Base-by-base conservation (phyloP, 768 basidiomycete genomes). In the Calocybe gangraenosa region DNA sequence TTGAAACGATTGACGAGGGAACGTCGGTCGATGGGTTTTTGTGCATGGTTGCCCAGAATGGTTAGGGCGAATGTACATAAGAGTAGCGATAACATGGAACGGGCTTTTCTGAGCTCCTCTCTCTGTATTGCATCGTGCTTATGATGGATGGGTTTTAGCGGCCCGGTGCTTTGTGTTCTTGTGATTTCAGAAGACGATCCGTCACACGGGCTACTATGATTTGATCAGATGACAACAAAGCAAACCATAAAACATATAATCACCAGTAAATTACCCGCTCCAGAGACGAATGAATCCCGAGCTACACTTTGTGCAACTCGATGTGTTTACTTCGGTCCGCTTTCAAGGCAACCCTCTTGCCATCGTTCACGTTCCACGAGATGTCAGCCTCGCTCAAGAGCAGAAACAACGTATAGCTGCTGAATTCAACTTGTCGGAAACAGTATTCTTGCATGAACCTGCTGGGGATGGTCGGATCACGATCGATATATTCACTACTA, bases 341-440 rank as follows among this genome's bases (percentile, higher is more conserved):
- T 73, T 64, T 52, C 41, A 62, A 2, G 71, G 73, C 7, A 74
- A 75, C 42, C 72, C 72, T 3, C 65, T 74, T 1, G 74, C 73
- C 0, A 66, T 74, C 48, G 70, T 73, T 9, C 63, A 61, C 35
- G 54, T 72, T 22, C 68, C 70, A 0, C 50, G 50, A 15, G 45
- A 56, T 3, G 40, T 52, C 7, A 20, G 47, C 1, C 56, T 72
- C 17, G 51, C 69, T 2, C 69, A 70, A 42, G 36, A 49, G 4
- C 63, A 70, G 44, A 74, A 74, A 47, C 71, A 71, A 43, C 58
- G 47, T 10, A 67, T 74, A 43, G 73, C 74, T 2, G 61, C 65
- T 19, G 74, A 75, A 48, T 76, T 76, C 58, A 74, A 76, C 50
- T 62, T 73, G 42, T 71, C 73, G 3, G 74, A 75, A 40, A 75